These are phyloP conservation scores for Scheffersomyces lignicola DNA, from an alignment of 1,139 yeast genomes.

Conservation along the genomic window DNA sequence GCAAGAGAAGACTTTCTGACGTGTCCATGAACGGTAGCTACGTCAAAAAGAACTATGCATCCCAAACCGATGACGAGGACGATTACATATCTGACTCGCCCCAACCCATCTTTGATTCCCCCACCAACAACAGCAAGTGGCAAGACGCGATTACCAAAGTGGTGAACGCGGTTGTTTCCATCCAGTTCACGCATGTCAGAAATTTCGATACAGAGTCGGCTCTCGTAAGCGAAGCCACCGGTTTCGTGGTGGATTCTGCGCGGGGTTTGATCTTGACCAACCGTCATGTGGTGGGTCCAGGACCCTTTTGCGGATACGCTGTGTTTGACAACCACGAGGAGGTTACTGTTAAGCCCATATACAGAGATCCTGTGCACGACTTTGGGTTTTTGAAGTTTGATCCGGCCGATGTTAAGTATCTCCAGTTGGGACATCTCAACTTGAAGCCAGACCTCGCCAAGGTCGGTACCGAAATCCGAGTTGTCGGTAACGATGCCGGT, in stretches of 20 bases:
- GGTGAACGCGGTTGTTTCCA: conserved; percentile 83
- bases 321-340: conserved; percentile 96
- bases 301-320: conserved; percentile 88
- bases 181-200: conserved; percentile 84
- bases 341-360: conserved; percentile 79
- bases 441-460: conserved; percentile 80
- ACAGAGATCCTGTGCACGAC: conserved; percentile 84
- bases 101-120: conserved; percentile 16
- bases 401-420: conserved; percentile 69
- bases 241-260: conserved; percentile 86
- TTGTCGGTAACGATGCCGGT: conserved; percentile 96
- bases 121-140: conserved; percentile 47
- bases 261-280: conserved; percentile 85
- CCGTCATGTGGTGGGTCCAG: conserved; percentile 93
- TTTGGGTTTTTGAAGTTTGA: conserved; percentile 80
- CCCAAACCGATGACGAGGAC: conserved; percentile 9
- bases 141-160: conserved; percentile 79
- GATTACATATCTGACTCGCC: conserved; percentile 15
- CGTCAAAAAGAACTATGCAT: conserved; percentile 8
- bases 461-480: conserved; percentile 90
- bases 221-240: conserved; percentile 87
- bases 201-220: conserved; percentile 86
- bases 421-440: conserved; percentile 65
- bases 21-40: conserved; percentile 10
- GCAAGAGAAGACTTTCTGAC: conserved; percentile 18